These are phyloP conservation scores for Phytophthora aleatoria DNA, from an alignment of 352 stramenopile genomes.

Conservation along the genomic window DNA sequence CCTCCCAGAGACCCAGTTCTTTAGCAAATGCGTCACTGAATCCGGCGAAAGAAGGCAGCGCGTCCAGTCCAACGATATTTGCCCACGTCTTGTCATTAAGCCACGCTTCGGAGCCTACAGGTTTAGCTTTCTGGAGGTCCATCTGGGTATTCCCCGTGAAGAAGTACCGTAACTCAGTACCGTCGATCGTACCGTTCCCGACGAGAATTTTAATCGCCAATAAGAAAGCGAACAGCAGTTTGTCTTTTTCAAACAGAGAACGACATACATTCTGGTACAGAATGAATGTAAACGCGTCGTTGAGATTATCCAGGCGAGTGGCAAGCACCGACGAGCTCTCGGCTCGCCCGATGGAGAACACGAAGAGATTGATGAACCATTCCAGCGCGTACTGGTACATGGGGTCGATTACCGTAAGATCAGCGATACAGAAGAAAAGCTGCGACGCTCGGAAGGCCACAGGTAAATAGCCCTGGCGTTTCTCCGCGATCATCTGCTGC, in stretches of 20 bases:
- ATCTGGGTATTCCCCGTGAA: slow-evolving; percentile 94
- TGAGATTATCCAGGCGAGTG: slow-evolving; percentile 88
- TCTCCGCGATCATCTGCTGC: slow-evolving; percentile 93
- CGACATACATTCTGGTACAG: slow-evolving; percentile 97
- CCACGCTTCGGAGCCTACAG: slow-evolving; percentile 60
- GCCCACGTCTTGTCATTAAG: slow-evolving; percentile 91
- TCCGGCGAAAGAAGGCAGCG: slow-evolving; percentile 49
- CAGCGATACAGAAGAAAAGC: slow-evolving; percentile 95
- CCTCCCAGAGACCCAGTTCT: slow-evolving; percentile 67
- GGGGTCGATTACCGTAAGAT: slow-evolving; percentile 92
- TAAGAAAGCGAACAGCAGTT: slow-evolving; percentile 95
- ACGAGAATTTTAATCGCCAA: slow-evolving; percentile 93
- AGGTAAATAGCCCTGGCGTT: slow-evolving; percentile 90
- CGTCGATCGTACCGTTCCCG: slow-evolving; percentile 76
- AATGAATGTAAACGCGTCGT: slow-evolving; percentile 94
- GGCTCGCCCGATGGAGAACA: slow-evolving; percentile 89
- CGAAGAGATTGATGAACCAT: slow-evolving; percentile 96
- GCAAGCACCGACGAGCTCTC: slow-evolving; percentile 78
- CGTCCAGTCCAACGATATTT: slow-evolving; percentile 83
- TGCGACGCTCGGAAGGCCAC: slow-evolving; percentile 92
- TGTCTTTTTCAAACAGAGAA: slow-evolving; percentile 96
- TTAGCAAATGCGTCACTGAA: slow-evolving; percentile 62
- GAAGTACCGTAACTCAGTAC: slow-evolving; percentile 88
- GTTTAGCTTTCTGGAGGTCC: slow-evolving; percentile 84
- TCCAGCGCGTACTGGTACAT: slow-evolving; percentile 98